Percentiles rank a stretch among this genome's conserved stretches.
phyloP scores from a whole-genome alignment of 2,329 filamentous ascomycete genomes.

The Fusarium buxicola region DNA sequence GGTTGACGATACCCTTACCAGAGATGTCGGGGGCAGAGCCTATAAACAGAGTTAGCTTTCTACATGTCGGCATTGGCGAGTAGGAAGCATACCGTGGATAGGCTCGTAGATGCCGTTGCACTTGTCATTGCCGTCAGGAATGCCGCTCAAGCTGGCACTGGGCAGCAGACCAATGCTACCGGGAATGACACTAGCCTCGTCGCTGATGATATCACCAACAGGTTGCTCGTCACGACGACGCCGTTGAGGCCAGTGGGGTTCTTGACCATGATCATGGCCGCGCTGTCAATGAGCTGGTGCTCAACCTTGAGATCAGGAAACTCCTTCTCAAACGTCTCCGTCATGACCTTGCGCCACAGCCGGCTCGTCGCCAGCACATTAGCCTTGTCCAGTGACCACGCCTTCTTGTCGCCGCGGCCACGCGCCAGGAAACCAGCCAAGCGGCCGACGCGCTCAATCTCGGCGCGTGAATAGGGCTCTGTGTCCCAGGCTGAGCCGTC shows the following conservation, averaged over 20 bases:
- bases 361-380: slow-evolving; percentile 93
- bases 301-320: slow-evolving; percentile 87
- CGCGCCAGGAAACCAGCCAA: slow-evolving; percentile 85
- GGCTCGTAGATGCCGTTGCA: slow-evolving; percentile 98
- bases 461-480: slow-evolving; percentile 84
- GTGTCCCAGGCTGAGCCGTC: slow-evolving; percentile 81
- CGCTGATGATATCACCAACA: slow-evolving; percentile 95
- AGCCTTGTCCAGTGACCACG: slow-evolving; percentile 94
- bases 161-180: slow-evolving; percentile 90
- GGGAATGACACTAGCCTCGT: slow-evolving; percentile 95
- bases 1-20: slow-evolving; percentile 88
- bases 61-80: background rate
- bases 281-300: slow-evolving; percentile 94
- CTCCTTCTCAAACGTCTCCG: slow-evolving; percentile 86
- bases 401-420: slow-evolving; percentile 73
- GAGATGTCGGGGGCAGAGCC: slow-evolving; percentile 73
- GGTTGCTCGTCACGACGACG: slow-evolving; percentile 90
- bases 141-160: slow-evolving; percentile 85
- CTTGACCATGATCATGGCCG: slow-evolving; percentile 99
- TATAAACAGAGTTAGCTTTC: slow-evolving; percentile 14
- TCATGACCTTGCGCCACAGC: slow-evolving; percentile 89
- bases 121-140: slow-evolving; percentile 85
- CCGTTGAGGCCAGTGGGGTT: slow-evolving; percentile 89
- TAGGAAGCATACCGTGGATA: slow-evolving; percentile 78
- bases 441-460: slow-evolving; percentile 89